These are phyloP conservation scores for Xylaria scruposa DNA, from an alignment of 495 filamentous ascomycete species.

Conservation along the genomic window DNA sequence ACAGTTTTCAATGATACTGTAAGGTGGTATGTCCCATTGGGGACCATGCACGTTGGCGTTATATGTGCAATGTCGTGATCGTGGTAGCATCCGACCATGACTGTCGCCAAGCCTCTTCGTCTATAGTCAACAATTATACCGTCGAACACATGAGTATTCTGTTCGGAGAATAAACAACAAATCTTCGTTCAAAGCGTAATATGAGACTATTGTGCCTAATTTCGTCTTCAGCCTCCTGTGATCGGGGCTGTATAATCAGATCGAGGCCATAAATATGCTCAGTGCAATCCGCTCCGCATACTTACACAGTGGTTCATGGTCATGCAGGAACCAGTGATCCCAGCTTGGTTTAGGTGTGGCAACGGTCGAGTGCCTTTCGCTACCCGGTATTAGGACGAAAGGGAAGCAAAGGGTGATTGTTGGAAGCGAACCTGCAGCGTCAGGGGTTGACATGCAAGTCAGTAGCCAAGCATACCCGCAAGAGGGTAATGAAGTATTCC, in stretches of 20 bases:
- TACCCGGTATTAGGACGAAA: constrained; percentile 5
- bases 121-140: background rate
- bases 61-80: constrained; percentile 7
- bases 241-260: too few relatives aligned
- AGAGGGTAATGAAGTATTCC: background rate
- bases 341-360: background rate
- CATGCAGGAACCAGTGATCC: constrained; percentile 25
- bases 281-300: background rate
- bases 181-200: too few relatives aligned
- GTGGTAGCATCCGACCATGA: constrained; percentile 5
- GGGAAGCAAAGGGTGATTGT: background rate
- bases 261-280: too few relatives aligned
- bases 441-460: constrained; percentile 22
- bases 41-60: constrained; percentile 10
- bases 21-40: constrained; percentile 13
- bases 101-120: background rate
- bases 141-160: background rate
- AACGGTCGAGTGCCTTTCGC: constrained; percentile 1
- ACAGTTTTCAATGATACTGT: constrained; percentile 16
- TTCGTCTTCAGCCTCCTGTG: background rate
- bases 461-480: constrained; percentile 16
- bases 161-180: background rate
- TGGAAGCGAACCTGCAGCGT: constrained; percentile 23
- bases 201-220: background rate
- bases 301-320: background rate